Conservation (phyloP, 75 land plant genomes). For the Selaginella moellendorffii region DNA sequence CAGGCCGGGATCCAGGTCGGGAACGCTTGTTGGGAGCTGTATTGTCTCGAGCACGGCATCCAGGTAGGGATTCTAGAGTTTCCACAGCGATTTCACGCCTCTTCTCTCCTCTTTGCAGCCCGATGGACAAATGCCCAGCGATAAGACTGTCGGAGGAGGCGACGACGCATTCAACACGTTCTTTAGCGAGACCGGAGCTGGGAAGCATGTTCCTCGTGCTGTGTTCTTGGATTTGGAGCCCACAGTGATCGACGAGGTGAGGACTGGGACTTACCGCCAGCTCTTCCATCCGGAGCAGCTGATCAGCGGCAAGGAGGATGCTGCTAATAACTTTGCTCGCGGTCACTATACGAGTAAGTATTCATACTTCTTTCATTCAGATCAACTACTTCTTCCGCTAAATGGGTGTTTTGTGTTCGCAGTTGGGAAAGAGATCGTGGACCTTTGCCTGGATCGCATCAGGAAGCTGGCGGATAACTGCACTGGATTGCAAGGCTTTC, state of each 20-base stretch:
- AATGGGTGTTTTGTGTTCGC: not conserved
- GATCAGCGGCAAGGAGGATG: constrained; percentile 46
- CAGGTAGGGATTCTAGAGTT: not conserved
- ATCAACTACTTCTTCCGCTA: not conserved
- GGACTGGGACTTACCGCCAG: constrained; percentile 42
- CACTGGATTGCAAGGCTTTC: constrained; percentile 51
- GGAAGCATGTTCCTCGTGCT: constrained; percentile 46
- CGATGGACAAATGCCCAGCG: not conserved
- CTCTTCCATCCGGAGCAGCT: constrained; percentile 52
- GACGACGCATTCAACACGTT: constrained; percentile 35
- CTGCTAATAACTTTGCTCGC: constrained; percentile 39
- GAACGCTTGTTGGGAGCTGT: not conserved
- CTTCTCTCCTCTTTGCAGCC: no score
- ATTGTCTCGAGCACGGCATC: not conserved
- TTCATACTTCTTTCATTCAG: not conserved
- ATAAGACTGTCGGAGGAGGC: constrained; percentile 14
- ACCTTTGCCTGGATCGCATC: constrained; percentile 46
- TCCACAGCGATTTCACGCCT: not conserved
- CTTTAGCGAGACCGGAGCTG: constrained; percentile 26
- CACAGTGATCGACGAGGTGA: constrained; percentile 30
- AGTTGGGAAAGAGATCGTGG: constrained; percentile 54
- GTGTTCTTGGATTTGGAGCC: constrained; percentile 33
- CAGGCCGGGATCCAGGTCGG: not conserved
- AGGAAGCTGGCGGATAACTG: constrained; percentile 57
- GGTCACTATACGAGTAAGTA: constrained; percentile 36